A percentile compares a stretch with the other conserved stretches of the same genome.
These are phyloP conservation scores for Cutaneotrichosporon curvatum DNA, from an alignment of 1,284 basidiomycete genomes.

Conservation along the genomic window DNA sequence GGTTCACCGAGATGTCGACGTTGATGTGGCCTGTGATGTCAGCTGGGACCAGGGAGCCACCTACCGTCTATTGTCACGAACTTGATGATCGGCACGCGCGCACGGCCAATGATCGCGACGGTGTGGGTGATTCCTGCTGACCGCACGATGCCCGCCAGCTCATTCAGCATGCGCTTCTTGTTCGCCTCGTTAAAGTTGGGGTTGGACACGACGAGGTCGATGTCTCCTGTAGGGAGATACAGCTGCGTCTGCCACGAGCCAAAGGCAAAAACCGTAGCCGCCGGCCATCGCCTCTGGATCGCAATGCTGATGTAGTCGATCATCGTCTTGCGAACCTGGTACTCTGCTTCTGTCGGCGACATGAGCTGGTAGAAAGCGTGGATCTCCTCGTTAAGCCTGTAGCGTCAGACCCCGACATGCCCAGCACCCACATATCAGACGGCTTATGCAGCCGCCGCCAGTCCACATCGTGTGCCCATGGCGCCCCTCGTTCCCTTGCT, in stretches of 20 bases:
- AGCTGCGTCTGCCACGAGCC: constrained; percentile 91
- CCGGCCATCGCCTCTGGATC: constrained; percentile 62
- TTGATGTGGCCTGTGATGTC: constrained; percentile 59
- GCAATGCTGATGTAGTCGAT: constrained; percentile 66
- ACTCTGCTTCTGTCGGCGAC: constrained; percentile 75
- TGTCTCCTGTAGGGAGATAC: constrained; percentile 79
- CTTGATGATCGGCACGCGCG: constrained; percentile 90
- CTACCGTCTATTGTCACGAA: constrained; percentile 65
- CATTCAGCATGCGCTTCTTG: constrained; percentile 43
- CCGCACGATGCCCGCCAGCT: constrained; percentile 46
- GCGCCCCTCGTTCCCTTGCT: constrained; percentile 58
- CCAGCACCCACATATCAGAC: constrained; percentile 62
- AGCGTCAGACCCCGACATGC: background rate
- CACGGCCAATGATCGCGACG: constrained; percentile 79
- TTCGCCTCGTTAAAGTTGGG: constrained; percentile 37
- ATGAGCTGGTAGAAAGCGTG: constrained; percentile 80
- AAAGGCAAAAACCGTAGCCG: constrained; percentile 78
- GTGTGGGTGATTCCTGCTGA: constrained; percentile 50
- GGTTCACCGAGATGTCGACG: constrained; percentile 87
- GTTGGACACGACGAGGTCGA: constrained; percentile 53
- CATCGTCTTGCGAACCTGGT: constrained; percentile 70
- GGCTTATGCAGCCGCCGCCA: constrained; percentile 72
- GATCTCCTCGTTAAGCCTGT: constrained; percentile 74
- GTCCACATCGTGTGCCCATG: constrained; percentile 71
- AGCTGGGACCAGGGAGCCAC: background rate